A percentile compares a stretch with the other conserved stretches of the same genome.
Conservation (phyloP, 140 eudicot genomes). For the Anethum foeniculum region DNA sequence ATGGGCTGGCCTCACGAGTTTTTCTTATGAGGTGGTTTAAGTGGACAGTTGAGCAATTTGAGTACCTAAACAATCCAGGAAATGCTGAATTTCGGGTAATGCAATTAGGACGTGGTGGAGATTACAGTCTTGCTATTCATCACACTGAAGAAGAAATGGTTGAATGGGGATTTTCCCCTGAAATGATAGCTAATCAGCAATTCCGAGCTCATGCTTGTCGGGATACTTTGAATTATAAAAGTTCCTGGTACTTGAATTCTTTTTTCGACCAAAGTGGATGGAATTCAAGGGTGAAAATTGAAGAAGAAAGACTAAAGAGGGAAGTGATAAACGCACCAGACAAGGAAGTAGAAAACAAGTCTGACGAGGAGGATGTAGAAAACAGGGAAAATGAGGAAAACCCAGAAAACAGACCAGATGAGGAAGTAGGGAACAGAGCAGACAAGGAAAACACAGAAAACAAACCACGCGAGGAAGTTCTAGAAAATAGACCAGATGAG, state of each 20-base stretch:
- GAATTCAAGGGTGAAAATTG: neutral
- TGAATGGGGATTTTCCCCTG: slow-evolving; percentile 45
- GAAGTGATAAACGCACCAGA: neutral
- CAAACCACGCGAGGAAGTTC: neutral
- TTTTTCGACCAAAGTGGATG: slow-evolving; percentile 19
- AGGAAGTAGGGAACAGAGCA: neutral
- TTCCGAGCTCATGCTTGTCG: slow-evolving; percentile 27
- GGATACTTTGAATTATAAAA: slow-evolving; percentile 26
- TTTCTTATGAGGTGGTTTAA: slow-evolving; percentile 54
- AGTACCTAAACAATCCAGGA: slow-evolving; percentile 25
- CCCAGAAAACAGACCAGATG: neutral
- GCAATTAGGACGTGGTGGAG: slow-evolving; percentile 38
- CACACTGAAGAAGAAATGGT: slow-evolving; percentile 35
- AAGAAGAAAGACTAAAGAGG: neutral
- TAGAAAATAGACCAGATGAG: neutral
- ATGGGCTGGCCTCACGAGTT: slow-evolving; percentile 36
- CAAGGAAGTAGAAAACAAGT: neutral
- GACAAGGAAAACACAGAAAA: neutral
- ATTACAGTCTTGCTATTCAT: slow-evolving; percentile 42
- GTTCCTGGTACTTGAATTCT: slow-evolving; percentile 21
- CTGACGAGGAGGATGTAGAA: neutral
- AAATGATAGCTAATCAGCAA: slow-evolving; percentile 43
- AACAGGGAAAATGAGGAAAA: neutral
- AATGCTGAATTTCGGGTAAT: slow-evolving; percentile 39
- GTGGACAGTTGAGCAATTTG: slow-evolving; percentile 54